Conservation (phyloP, 164 flowering plant species). For the Berberis thunbergii region DNA sequence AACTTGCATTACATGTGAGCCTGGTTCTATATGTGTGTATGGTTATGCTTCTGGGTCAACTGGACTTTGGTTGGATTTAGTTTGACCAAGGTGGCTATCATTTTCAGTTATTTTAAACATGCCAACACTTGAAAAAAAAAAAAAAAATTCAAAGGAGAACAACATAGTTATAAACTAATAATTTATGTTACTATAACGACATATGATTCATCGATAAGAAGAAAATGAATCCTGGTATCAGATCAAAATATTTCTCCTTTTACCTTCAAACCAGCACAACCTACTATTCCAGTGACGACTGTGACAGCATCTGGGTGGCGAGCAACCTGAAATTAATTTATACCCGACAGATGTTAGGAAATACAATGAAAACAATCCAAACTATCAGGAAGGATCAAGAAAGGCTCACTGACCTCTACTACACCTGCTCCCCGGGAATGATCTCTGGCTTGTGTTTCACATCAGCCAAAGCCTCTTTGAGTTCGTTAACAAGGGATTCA, state of each 20-base stretch:
- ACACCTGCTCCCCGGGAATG: conserved; percentile 92
- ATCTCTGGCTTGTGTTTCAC: conserved; percentile 80
- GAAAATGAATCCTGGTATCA: too few relatives aligned
- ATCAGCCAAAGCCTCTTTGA: conserved; percentile 83
- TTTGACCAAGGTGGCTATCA: neutral
- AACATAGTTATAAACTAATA: too few relatives aligned
- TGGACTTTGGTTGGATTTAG: neutral
- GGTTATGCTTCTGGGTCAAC: neutral
- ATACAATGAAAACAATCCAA: neutral
- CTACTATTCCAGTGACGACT: conserved; percentile 97
- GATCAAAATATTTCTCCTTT: neutral
- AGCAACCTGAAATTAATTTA: conserved; percentile 63
- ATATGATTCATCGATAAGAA: too few relatives aligned
- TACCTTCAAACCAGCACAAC: conserved; percentile 97
- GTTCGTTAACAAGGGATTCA: conserved; percentile 64
- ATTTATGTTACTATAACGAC: too few relatives aligned
- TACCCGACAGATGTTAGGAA: neutral
- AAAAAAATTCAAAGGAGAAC: too few relatives aligned
- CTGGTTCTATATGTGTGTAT: too few relatives aligned
- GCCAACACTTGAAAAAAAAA: too few relatives aligned
- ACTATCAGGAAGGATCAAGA: neutral
- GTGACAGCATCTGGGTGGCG: conserved; percentile 92
- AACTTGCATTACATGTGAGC: too few relatives aligned
- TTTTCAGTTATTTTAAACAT: neutral
- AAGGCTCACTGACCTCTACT: conserved; percentile 49